These are phyloP conservation scores for Pichia sporocuriosa DNA, from an alignment of 805 yeast genomes.

Conservation along the genomic window DNA sequence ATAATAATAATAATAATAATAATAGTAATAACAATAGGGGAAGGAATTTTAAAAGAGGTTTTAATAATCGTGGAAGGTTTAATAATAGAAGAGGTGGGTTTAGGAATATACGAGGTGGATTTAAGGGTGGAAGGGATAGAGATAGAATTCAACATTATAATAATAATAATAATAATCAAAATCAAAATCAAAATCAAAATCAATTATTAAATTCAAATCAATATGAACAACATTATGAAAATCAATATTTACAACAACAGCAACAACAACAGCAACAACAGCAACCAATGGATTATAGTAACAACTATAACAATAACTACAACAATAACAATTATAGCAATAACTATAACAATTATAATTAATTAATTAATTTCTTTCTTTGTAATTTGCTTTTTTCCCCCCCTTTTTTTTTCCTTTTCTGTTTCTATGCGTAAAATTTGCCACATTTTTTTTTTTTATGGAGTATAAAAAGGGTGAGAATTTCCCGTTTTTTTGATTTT, in stretches of 20 bases:
- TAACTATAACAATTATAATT: too few relatives aligned
- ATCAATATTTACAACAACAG: background rate
- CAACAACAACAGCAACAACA: background rate
- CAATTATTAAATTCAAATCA: slow-evolving; percentile 1
- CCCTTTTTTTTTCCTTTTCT: background rate
- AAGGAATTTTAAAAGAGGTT: too few relatives aligned
- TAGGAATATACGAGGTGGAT: background rate
- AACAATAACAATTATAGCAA: background rate
- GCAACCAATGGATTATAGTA: background rate
- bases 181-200: background rate
- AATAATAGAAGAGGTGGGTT: slow-evolving; percentile 5
- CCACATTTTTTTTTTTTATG: background rate
- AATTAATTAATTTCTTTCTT: too few relatives aligned
- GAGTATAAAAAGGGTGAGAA: too few relatives aligned
- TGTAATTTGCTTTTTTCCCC: too few relatives aligned
- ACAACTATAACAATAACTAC: background rate
- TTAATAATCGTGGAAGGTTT: slow-evolving; percentile 20
- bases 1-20: slow-evolving; percentile 11
- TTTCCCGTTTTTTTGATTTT: background rate
- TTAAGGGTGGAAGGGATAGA: slow-evolving; percentile 12
- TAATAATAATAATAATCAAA: background rate
- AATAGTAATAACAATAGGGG: too few relatives aligned
- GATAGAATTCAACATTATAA: slow-evolving; percentile 19
- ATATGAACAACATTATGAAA: background rate
- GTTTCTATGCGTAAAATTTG: background rate